A percentile compares a stretch with the other conserved stretches of the same genome.
Conservation (phyloP, 371 early-diverging fungal genomes). For the Mortierella polycephala region DNA sequence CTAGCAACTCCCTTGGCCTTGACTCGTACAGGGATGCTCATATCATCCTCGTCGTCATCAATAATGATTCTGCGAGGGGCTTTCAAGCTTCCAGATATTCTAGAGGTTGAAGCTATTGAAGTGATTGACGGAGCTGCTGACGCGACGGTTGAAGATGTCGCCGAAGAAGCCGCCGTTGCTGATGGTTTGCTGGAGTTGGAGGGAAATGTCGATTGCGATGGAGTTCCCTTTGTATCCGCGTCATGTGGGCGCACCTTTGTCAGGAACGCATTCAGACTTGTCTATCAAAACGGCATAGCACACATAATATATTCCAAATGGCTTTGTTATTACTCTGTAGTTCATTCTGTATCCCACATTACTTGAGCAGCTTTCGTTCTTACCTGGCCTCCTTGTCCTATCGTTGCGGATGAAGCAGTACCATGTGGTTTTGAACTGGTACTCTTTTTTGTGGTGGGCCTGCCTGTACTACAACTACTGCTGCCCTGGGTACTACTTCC, state of each 20-base stretch:
- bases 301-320: no score
- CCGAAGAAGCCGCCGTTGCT: not conserved
- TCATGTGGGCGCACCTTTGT: constrained; percentile 2
- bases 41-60: constrained; percentile 13
- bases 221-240: not conserved
- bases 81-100: not conserved
- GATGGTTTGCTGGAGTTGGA: not conserved
- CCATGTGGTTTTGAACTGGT: not conserved
- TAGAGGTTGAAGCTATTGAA: no score
- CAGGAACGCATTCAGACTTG: constrained; percentile 14
- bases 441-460: constrained; percentile 5
- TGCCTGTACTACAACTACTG: not conserved
- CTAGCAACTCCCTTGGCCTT: not conserved
- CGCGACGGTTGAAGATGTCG: no score
- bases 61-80: constrained; percentile 17
- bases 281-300: not conserved
- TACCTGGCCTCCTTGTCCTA: no score
- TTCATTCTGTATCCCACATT: no score
- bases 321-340: no score
- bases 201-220: not conserved
- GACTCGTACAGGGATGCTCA: no score
- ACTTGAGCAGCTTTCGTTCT: no score
- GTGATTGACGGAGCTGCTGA: no score
- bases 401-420: no score
- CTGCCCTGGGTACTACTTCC: not conserved